phyloP scores from a whole-genome alignment of 2,329 filamentous ascomycete genomes.

The Aspergillus pseudoterreus region DNA sequence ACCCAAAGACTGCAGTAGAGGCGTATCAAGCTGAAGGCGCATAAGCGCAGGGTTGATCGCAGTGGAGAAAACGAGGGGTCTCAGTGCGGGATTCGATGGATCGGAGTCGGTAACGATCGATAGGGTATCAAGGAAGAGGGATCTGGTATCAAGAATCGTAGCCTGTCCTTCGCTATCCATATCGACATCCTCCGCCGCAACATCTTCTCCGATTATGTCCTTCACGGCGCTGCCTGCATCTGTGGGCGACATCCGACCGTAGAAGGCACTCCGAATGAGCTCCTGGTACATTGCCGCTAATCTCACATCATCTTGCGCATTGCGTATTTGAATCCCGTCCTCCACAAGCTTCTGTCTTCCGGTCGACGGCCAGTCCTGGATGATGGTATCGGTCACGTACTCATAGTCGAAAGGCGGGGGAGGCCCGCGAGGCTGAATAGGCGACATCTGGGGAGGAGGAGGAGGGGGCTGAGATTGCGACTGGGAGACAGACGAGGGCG shows the following conservation, averaged over 20 bases:
- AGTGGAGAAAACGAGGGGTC: constrained; percentile 67
- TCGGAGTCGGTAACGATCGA: constrained; percentile 75
- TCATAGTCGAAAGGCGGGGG: constrained; percentile 64
- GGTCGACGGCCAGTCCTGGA: constrained; percentile 63
- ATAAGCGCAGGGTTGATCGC: constrained; percentile 68
- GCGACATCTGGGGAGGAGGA: constrained; percentile 3
- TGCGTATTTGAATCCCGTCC: constrained; percentile 60
- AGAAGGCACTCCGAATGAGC: constrained; percentile 70
- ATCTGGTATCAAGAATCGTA: constrained; percentile 56
- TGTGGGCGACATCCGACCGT: constrained; percentile 61
- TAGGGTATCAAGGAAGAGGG: constrained; percentile 77
- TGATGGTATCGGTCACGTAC: constrained; percentile 66
- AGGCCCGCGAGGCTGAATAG: constrained; percentile 16
- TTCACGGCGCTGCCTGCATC: constrained; percentile 71
- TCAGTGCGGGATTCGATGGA: constrained; percentile 55
- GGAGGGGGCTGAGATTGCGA: constrained; percentile 3
- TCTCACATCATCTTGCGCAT: constrained; percentile 64
- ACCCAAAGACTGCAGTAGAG: constrained; percentile 69
- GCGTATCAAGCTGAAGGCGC: constrained; percentile 77
- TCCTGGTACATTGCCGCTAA: constrained; percentile 79
- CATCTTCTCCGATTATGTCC: constrained; percentile 64
- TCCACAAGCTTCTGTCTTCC: constrained; percentile 67
- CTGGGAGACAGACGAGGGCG: constrained; percentile 15
- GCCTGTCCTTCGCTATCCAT: constrained; percentile 43
- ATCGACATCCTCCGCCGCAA: constrained; percentile 47